phyloP scores from a whole-genome alignment of 1,284 basidiomycete genomes.

The Anthracocystis panici-leucophaei region DNA sequence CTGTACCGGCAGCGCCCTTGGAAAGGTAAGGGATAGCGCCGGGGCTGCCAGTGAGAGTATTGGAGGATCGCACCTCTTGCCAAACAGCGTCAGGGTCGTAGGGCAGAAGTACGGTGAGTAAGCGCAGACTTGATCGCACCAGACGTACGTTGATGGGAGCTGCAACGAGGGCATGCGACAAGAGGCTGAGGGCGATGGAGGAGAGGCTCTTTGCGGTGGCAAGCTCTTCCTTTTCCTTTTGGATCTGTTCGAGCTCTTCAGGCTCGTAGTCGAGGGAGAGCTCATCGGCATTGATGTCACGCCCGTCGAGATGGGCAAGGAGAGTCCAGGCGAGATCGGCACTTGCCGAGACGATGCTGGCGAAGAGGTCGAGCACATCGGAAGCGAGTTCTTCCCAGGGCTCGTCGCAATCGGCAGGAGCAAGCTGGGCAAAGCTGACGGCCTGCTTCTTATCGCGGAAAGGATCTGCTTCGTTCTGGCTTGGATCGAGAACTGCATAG shows the following conservation, averaged over 20 bases:
- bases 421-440: conserved; percentile 46
- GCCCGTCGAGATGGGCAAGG: conserved; percentile 76
- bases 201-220: conserved; percentile 73
- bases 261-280: conserved; percentile 46
- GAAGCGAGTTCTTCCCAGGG: conserved; percentile 75
- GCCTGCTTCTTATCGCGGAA: conserved; percentile 42
- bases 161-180: conserved; percentile 81
- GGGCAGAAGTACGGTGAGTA: conserved; percentile 82
- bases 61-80: conserved; percentile 84
- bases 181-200: conserved; percentile 82
- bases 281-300: conserved; percentile 44
- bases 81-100: conserved; percentile 82
- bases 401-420: conserved; percentile 35
- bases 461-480: conserved; percentile 26
- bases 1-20: conserved; percentile 16
- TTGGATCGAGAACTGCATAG: conserved; percentile 8
- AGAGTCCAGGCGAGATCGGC: conserved; percentile 76
- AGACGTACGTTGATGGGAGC: conserved; percentile 75
- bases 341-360: conserved; percentile 80
- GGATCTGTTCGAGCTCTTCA: conserved; percentile 48
- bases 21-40: conserved; percentile 41
- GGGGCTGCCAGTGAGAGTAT: conserved; percentile 77
- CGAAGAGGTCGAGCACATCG: conserved; percentile 81
- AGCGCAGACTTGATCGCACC: conserved; percentile 82
- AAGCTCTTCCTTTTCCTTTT: conserved; percentile 50